Conservation (phyloP, 768 basidiomycete genomes). For the Dendrothele bispora region DNA sequence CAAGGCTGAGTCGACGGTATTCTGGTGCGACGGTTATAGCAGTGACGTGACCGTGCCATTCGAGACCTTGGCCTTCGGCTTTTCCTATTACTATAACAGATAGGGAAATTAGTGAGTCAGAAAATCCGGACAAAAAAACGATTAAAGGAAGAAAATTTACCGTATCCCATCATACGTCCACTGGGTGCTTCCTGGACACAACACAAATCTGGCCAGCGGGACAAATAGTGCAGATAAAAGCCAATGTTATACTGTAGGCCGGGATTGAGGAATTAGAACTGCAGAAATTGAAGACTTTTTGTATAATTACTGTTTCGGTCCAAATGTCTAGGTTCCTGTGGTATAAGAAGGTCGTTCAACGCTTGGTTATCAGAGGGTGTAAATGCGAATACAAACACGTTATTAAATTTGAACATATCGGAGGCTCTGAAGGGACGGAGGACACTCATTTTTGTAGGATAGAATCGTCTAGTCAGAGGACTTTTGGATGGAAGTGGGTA, state of each 20-base stretch:
- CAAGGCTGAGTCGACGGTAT: constrained; percentile 86
- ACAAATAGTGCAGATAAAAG: constrained; percentile 88
- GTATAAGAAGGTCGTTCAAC: constrained; percentile 1
- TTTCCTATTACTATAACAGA: constrained; percentile 80
- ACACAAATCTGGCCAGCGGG: constrained; percentile 91
- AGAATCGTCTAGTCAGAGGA: no score
- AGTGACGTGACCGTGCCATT: constrained; percentile 95
- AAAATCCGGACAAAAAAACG: no score
- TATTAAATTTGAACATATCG: constrained; percentile 93
- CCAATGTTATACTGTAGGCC: constrained; percentile 72
- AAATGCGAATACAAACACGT: constrained; percentile 54
- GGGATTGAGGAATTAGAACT: not conserved
- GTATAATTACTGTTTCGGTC: constrained; percentile 94
- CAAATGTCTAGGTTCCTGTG: constrained; percentile 89
- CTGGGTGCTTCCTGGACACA: constrained; percentile 78
- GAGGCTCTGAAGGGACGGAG: constrained; percentile 83
- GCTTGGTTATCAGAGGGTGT: not conserved
- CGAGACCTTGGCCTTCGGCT: constrained; percentile 72
- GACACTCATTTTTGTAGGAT: constrained; percentile 84
- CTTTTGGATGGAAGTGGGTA: no score
- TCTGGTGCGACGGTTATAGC: constrained; percentile 93
- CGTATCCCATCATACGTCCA: constrained; percentile 90
- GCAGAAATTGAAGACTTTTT: not conserved
- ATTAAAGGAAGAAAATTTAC: no score
- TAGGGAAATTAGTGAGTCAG: not conserved